Percentiles rank a stretch among this genome's conserved stretches.
These are phyloP conservation scores for Cercospora nicotianae DNA, from an alignment of 2,329 filamentous ascomycete genomes.

Conservation along the genomic window DNA sequence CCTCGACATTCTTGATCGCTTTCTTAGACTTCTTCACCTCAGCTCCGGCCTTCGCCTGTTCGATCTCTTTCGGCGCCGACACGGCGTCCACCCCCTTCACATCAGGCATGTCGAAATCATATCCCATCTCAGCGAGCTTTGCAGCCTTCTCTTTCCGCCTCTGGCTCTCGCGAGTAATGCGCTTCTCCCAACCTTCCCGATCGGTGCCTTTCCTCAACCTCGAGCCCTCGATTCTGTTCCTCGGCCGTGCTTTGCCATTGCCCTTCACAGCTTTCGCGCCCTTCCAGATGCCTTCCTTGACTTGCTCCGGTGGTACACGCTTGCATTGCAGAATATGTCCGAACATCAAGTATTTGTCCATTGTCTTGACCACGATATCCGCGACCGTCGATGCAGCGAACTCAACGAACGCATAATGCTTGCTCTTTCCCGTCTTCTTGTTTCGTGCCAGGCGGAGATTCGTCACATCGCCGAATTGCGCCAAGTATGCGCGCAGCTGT, in stretches of 20 bases:
- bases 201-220: conserved; percentile 71
- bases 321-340: conserved; percentile 91
- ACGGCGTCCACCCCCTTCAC: conserved; percentile 65
- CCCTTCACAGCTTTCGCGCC: conserved; percentile 64
- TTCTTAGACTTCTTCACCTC: conserved; percentile 35
- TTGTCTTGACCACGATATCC: conserved; percentile 88
- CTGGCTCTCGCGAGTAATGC: conserved; percentile 70
- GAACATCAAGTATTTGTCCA: conserved; percentile 97
- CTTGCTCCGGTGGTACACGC: conserved; percentile 70
- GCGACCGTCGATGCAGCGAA: conserved; percentile 77
- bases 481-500: conserved; percentile 90
- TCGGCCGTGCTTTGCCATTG: conserved; percentile 76
- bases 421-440: conserved; percentile 84
- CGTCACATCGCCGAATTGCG: conserved; percentile 83
- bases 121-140: conserved; percentile 77
- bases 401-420: conserved; percentile 94
- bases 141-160: conserved; percentile 68
- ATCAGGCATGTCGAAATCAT: conserved; percentile 74
- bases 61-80: conserved; percentile 42
- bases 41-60: conserved; percentile 32
- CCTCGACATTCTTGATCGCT: conserved; percentile 15
- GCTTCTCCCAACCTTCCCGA: conserved; percentile 75
- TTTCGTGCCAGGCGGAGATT: conserved; percentile 84
- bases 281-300: conserved; percentile 83
- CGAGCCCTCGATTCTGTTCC: conserved; percentile 80